Percentiles rank a stretch among this genome's conserved stretches.
Evolutionary conservation across 2,329 filamentous ascomycete genomes (phyloP).

Genomic region (Penicillium sp.): DNA sequence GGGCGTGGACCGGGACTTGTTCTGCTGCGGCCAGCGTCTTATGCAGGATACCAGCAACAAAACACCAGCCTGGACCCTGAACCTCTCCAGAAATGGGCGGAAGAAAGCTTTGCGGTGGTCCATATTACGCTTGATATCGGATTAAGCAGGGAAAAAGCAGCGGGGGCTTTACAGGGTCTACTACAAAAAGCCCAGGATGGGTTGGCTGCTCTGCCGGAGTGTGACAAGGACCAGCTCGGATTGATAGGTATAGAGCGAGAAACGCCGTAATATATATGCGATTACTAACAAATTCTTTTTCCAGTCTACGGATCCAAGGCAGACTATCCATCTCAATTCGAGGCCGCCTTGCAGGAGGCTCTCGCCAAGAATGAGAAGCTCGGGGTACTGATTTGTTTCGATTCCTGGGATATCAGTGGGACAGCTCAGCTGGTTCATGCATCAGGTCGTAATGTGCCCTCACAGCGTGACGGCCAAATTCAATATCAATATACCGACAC

Average conservation of each 20-base stretch:
- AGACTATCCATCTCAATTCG: slow-evolving; percentile 27
- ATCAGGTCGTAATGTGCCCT: slow-evolving; percentile 7
- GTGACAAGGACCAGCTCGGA: slow-evolving; percentile 25
- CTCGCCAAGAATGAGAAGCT: slow-evolving; percentile 5
- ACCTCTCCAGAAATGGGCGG: slow-evolving; percentile 69
- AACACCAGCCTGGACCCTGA: slow-evolving; percentile 56
- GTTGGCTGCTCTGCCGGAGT: slow-evolving; percentile 27
- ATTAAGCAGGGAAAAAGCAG: slow-evolving; percentile 15
- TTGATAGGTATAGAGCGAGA: slow-evolving; percentile 25
- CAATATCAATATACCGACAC: slow-evolving; percentile 53
- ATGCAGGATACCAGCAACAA: slow-evolving; percentile 31
- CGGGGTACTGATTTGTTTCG: slow-evolving; percentile 23
- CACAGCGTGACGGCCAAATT: background rate
- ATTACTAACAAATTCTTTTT: background rate
- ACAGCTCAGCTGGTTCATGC: slow-evolving; percentile 22
- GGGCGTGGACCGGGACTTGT: slow-evolving; percentile 55
- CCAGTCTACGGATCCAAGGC: slow-evolving; percentile 31
- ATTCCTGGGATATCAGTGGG: slow-evolving; percentile 16
- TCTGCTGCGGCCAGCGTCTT: slow-evolving; percentile 44
- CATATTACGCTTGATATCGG: slow-evolving; percentile 48
- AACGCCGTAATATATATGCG: background rate
- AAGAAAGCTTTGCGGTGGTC: slow-evolving; percentile 69
- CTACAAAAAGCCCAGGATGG: slow-evolving; percentile 18
- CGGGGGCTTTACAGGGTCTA: slow-evolving; percentile 6
- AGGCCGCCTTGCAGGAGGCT: slow-evolving; percentile 8